Conservation (phyloP, 1,139 yeast genomes). For the Yarrowia galli region DNA sequence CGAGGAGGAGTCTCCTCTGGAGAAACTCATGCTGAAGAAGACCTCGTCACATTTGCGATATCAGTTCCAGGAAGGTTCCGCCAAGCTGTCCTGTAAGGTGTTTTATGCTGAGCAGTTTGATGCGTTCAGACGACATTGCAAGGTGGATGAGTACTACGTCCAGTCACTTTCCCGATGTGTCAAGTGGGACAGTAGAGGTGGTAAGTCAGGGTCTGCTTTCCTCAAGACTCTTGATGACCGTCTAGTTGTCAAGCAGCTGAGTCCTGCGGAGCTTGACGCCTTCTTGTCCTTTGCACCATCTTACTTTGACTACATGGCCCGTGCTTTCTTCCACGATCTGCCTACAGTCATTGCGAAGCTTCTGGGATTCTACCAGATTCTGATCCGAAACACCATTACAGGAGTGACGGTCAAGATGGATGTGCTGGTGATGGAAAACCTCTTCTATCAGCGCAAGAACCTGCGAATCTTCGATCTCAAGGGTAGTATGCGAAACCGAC, state of each 20-base stretch:
- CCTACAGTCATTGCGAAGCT: constrained; percentile 95
- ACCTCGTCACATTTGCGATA: constrained; percentile 91
- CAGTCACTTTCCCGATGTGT: constrained; percentile 92
- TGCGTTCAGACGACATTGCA: constrained; percentile 86
- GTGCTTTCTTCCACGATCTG: constrained; percentile 90
- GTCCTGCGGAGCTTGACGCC: constrained; percentile 89
- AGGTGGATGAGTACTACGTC: constrained; percentile 74
- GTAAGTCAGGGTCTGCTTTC: constrained; percentile 94
- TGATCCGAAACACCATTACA: constrained; percentile 76
- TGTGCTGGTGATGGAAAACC: constrained; percentile 92
- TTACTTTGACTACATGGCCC: constrained; percentile 94
- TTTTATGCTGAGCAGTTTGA: constrained; percentile 97
- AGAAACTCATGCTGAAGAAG: constrained; percentile 75
- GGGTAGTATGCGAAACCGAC: constrained; percentile 97
- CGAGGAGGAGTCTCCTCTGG: constrained; percentile 52
- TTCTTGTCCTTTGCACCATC: constrained; percentile 96
- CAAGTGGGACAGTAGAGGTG: constrained; percentile 96
- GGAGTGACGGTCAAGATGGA: constrained; percentile 86
- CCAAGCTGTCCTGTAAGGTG: constrained; percentile 86
- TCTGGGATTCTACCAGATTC: constrained; percentile 94
- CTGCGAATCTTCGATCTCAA: constrained; percentile 91
- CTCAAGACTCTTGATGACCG: constrained; percentile 91
- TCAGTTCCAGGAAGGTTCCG: constrained; percentile 83
- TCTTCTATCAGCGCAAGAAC: constrained; percentile 84
- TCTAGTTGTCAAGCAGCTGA: constrained; percentile 85